Base-by-base conservation (phyloP, 73 alveolate genomes). In the Paraurostyla sp. region DNA sequence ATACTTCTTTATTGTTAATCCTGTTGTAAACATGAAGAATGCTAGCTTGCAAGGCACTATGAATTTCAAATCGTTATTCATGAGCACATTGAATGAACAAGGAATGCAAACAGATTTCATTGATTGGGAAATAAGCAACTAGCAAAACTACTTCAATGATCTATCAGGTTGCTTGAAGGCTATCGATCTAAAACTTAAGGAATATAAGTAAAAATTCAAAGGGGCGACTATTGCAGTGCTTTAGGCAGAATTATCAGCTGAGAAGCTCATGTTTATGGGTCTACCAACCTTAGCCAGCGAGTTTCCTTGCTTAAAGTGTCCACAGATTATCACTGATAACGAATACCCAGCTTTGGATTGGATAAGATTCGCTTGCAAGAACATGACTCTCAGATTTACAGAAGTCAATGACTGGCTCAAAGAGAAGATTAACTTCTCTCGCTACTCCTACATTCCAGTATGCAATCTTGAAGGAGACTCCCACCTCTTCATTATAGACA, bases 341-440 rank as follows among this genome's bases (percentile, higher is more conserved):
- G 91, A 71, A 25, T 93, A 80, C 91, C 99, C 99, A 16, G 97
- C 99, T 22, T 88, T 97, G 78, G 98, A 97, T 81, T 97, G 99
- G 99, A 93, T 92, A 23, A 89, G 91, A 87, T 90, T 62, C 57
- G 95, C 97, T 23, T 50, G 82, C 33, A 93, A 92, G 86, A 90
- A 94, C 83, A 83, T 96, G 91, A 59, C 96, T 27, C 76, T 54
- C 13, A 93, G 93, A 71, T 92, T 92, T 41, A 52, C 87, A 29
- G 98, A 94, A 59, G 82, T 85, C 48, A 54, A 50, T 49, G 91
- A 80, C n/a, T 93, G 92, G 91, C 60, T 93, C 75, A 87, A 89
- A 23, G 94, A 86, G 60, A 90, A 93, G 60, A 71, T 88, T 32
- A 88, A 91, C 80, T 80, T 95, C 76, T 89, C 98, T 15, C 71